Conservation (phyloP, 2,329 filamentous ascomycete genomes). For the Neofusicoccum laricinum region DNA sequence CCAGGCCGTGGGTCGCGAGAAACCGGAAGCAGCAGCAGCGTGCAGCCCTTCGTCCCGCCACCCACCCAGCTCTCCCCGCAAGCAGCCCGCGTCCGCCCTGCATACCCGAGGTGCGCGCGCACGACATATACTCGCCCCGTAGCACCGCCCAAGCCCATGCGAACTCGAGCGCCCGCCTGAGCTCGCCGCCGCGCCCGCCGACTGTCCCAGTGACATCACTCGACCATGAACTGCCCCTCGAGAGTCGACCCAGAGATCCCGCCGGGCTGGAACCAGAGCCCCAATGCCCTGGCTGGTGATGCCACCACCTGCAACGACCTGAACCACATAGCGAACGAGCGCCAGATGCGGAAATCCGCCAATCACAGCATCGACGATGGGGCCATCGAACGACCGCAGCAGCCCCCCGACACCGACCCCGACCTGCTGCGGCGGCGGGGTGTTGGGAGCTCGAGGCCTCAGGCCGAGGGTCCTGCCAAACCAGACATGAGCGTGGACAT, state of each 20-base stretch:
- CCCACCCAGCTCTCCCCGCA: not conserved
- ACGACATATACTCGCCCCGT: not conserved
- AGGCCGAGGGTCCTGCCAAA: not conserved
- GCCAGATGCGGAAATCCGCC: slow-evolving; percentile 46
- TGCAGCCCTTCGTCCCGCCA: not conserved
- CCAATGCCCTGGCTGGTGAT: slow-evolving; percentile 56
- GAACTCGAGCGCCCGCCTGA: no score
- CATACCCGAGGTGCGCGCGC: not conserved
- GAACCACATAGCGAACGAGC: slow-evolving; percentile 58
- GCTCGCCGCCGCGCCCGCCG: not conserved
- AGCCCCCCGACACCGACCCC: not conserved
- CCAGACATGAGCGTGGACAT: not conserved
- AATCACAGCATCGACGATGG: slow-evolving; percentile 27
- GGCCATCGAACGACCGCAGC: slow-evolving; percentile 18
- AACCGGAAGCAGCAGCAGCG: slow-evolving; percentile 11
- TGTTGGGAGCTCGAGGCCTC: not conserved
- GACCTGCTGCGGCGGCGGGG: not conserved
- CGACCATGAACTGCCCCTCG: slow-evolving; percentile 64
- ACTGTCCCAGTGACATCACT: not conserved
- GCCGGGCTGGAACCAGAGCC: slow-evolving; percentile 61
- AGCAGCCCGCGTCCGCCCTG: not conserved
- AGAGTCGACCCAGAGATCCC: slow-evolving; percentile 55
- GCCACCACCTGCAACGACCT: slow-evolving; percentile 61
- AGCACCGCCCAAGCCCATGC: not conserved
- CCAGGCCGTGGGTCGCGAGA: slow-evolving; percentile 2